Percentiles rank a stretch among this genome's conserved stretches.
Conservation (phyloP, 2,329 filamentous ascomycete genomes). For the Neonectria sp. region DNA sequence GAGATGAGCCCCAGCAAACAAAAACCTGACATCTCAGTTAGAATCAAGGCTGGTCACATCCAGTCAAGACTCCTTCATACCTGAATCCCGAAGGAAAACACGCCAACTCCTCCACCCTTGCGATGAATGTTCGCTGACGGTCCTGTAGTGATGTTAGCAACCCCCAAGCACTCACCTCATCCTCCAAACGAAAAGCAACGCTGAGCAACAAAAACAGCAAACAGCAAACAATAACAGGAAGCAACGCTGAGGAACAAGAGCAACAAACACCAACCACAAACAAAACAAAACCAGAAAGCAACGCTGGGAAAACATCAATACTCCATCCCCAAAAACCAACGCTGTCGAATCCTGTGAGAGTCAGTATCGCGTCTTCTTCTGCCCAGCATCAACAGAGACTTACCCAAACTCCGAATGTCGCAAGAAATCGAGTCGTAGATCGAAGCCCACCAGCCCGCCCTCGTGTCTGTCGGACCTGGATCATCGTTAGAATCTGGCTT, state of each 20-base stretch:
- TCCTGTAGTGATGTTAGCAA: neutral
- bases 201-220: neutral
- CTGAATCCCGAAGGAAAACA: neutral
- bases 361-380: neutral
- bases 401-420: neutral
- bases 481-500: neutral
- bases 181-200: slow-evolving; percentile 2
- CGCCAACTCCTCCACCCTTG: slow-evolving; percentile 3
- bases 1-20: neutral
- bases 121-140: neutral
- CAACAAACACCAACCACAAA: neutral
- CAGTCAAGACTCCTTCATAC: neutral
- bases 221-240: neutral
- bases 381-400: neutral
- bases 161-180: neutral
- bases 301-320: neutral
- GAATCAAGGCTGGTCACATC: neutral
- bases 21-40: neutral
- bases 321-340: neutral
- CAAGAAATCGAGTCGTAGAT: neutral
- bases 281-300: neutral
- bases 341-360: neutral
- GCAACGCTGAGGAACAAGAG: neutral
- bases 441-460: neutral
- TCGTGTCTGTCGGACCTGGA: neutral